Evolutionary conservation across 2,329 filamentous ascomycete genomes (phyloP).

Genomic region (Plenodomus biglobosus): DNA sequence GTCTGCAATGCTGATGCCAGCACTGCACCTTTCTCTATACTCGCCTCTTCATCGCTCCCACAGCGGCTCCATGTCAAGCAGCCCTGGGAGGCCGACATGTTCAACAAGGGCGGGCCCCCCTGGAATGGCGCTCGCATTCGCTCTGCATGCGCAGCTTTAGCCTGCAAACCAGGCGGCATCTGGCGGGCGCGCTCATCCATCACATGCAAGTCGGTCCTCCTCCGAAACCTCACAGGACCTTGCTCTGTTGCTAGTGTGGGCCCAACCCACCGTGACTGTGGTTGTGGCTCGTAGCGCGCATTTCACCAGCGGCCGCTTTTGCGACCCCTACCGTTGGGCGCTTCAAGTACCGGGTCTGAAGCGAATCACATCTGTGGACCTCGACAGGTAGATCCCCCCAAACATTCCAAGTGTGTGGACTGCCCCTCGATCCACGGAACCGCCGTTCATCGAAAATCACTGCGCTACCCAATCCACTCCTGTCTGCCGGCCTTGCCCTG

Average conservation of each 20-base stretch:
- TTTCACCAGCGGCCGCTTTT: conserved; percentile 19
- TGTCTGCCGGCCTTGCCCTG: not conserved
- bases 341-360: conserved; percentile 13
- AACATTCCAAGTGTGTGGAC: conserved; percentile 5
- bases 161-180: conserved; percentile 10
- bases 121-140: conserved; percentile 8
- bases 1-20: too few relatives aligned
- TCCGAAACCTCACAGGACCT: conserved; percentile 16
- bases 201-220: conserved; percentile 24
- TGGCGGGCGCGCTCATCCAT: conserved; percentile 8
- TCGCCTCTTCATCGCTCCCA: too few relatives aligned
- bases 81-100: not conserved
- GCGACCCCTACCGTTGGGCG: conserved; percentile 29
- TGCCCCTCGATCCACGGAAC: conserved; percentile 16
- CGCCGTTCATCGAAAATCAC: conserved; percentile 12
- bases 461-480: not conserved
- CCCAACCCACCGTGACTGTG: conserved; percentile 12
- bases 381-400: conserved; percentile 10
- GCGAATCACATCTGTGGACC: conserved; percentile 23
- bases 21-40: too few relatives aligned
- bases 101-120: conserved; percentile 5
- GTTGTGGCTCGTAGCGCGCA: conserved; percentile 18
- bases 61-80: not conserved
- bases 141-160: conserved; percentile 17
- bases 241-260: conserved; percentile 10